Evolutionary conservation across 2,329 filamentous ascomycete species (phyloP).

Genomic region (Pyrenophora teres): DNA sequence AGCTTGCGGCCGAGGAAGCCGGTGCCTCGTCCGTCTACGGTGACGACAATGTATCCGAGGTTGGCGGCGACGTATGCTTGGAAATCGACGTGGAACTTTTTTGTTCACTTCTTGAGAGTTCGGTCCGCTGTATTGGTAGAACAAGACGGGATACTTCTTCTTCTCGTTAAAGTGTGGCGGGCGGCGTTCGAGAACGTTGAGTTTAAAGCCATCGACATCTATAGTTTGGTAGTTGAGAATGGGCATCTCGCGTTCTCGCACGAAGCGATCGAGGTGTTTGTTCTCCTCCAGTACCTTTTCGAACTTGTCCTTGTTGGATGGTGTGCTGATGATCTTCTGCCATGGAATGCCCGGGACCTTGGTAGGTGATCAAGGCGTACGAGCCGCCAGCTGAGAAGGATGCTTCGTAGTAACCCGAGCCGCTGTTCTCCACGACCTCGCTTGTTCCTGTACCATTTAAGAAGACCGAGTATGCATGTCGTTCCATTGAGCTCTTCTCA

Average conservation of each 20-base stretch:
- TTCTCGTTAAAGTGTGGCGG: constrained; percentile 84
- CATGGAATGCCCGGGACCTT: constrained; percentile 84
- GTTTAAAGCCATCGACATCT: constrained; percentile 76
- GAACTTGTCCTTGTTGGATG: constrained; percentile 67
- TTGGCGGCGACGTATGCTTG: constrained; percentile 84
- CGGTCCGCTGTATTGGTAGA: constrained; percentile 92
- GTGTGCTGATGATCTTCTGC: constrained; percentile 88
- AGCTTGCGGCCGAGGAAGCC: constrained; percentile 86
- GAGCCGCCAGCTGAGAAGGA: constrained; percentile 84
- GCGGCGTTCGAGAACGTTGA: constrained; percentile 79
- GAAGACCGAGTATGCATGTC: constrained; percentile 88
- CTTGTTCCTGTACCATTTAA: constrained; percentile 76
- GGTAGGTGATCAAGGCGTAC: constrained; percentile 82
- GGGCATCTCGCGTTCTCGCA: constrained; percentile 78
- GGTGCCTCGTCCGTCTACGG: constrained; percentile 90
- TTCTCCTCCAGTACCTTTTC: constrained; percentile 81
- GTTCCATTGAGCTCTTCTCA: constrained; percentile 83
- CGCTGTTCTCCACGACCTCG: constrained; percentile 72
- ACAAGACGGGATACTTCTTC: constrained; percentile 90
- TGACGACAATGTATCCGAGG: constrained; percentile 92
- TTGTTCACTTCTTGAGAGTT: constrained; percentile 89
- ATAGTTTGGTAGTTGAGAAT: constrained; percentile 82
- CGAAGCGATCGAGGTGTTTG: constrained; percentile 67
- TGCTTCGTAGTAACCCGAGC: constrained; percentile 77
- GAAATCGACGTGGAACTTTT: constrained; percentile 81